Evolutionary conservation across 2,329 filamentous ascomycete species (phyloP).

Genomic region (Fusarium mangiferae): DNA sequence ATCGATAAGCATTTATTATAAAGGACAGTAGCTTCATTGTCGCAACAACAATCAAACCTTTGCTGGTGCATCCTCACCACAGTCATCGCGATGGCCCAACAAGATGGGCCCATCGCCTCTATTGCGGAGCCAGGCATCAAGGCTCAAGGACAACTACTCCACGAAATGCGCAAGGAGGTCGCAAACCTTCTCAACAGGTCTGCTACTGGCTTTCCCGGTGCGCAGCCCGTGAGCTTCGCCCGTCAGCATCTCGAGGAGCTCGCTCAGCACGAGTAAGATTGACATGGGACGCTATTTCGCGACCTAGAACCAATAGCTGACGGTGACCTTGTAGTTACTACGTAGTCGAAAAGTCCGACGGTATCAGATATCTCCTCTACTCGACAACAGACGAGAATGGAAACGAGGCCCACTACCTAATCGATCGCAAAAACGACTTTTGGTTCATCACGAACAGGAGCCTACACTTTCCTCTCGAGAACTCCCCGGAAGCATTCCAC

Average conservation of each 20-base stretch:
- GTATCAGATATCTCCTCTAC: constrained; percentile 94
- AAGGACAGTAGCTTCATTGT: constrained; percentile 5
- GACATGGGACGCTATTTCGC: neutral
- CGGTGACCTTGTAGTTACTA: constrained; percentile 73
- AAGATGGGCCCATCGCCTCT: constrained; percentile 55
- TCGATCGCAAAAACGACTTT: constrained; percentile 98
- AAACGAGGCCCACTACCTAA: constrained; percentile 84
- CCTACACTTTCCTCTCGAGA: constrained; percentile 82
- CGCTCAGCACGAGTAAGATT: constrained; percentile 74
- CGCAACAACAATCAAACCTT: constrained; percentile 10
- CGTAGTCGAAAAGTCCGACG: constrained; percentile 98
- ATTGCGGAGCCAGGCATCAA: constrained; percentile 73
- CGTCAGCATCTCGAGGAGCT: constrained; percentile 85
- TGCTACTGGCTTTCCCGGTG: constrained; percentile 80
- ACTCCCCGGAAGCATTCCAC: constrained; percentile 76
- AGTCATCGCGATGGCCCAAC: constrained; percentile 44
- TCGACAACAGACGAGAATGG: constrained; percentile 73
- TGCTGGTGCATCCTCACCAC: neutral
- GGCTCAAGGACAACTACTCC: constrained; percentile 69
- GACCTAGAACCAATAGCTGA: neutral
- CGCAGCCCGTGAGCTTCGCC: constrained; percentile 94
- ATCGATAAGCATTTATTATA: constrained; percentile 22
- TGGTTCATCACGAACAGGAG: constrained; percentile 78
- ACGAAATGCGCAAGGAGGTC: constrained; percentile 75
- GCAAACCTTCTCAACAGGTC: constrained; percentile 77